Base-by-base conservation (phyloP, 192 early-diverging fungal genomes). In the Coemansia sp. region DNA sequence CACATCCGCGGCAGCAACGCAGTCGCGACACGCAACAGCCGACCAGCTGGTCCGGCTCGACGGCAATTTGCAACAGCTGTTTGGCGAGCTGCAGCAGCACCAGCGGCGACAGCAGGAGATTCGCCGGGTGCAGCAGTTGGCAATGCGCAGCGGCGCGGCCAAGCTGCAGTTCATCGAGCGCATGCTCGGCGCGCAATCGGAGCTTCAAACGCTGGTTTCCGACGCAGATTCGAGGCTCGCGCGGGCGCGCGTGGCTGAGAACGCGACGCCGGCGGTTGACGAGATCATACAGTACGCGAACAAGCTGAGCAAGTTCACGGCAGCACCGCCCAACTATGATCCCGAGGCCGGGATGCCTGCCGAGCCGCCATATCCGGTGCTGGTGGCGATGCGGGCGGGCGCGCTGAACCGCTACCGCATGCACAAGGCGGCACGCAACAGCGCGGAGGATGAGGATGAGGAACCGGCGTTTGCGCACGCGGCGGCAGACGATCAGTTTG, bases 211-310 rank as follows among this genome's bases (percentile, higher is more conserved):
- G 25, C 49, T 38, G 1, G 33, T 63, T n/a, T 59, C 54, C 5
- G 77, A 79, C 18, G 48, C 67, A 0, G 59, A 62, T 2, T 66
- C 60, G 44, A 69, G 50, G 27, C 38, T 79, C 7, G 52, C 28
- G 21, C 25, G 31, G 14, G 62, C 66, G 0, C 47, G 43, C 4
- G 16, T 25, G 0, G 76, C 76, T 1, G 33, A 56, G 12, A 48
- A 38, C 11, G 54, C 60, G 2, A 24, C 47, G 29, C 70, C 70
- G 21, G 28, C 35, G 18, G 66, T 73, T 0, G 23, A 33, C 0
- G 81, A 82, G 54, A 63, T 82, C n/a, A 66, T 82, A 27, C 70
- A 70, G 53, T 79, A 79, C 35, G 76, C 81, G n/a, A 76, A 60
- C 38, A 73, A 71, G 51, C 59, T 82, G 35, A 78, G 81, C 63